Base-by-base conservation (phyloP, 2,329 filamentous ascomycete genomes). In the Fusarium annulatum region DNA sequence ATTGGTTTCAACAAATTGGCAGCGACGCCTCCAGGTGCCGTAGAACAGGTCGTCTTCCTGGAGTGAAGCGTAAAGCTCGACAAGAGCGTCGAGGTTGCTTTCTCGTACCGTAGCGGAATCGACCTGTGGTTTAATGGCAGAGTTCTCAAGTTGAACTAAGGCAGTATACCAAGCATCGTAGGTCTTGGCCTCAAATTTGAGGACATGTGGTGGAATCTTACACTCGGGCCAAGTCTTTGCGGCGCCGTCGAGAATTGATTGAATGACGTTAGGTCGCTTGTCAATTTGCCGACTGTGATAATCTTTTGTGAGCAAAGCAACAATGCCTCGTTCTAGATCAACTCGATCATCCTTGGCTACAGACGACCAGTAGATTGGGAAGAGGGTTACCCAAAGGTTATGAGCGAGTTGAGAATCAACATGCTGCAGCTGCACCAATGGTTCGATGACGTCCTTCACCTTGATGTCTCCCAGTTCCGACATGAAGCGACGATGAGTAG, bases 101-200 rank as follows among this genome's bases (percentile, higher is more conserved):
- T 99, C 97, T 38, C 95, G 89, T 26, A 97, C 93, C 49, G 90
- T 91, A 3, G 93, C 86, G 3, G 95, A 97, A 77, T 98, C 95
- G 45, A 95, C 90, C 61, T 95, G 89, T 0, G 96, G 95, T 58
- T 91, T 91, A 78, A 97, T 92, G 14, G 94, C 95, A 34, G 93
- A 91, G 65, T 97, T 94, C 81, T 99, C 96, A 71, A 99, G 90
- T 77, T 96, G 95, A 19, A 93, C 91, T 28, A 97, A 88, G 19
- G 94, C 94, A n/a, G 94, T 95, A 80, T 99, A 99, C 97, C 96
- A 99, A 2, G 93, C 94, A 82, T 98, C 95, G 80, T 97, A 99
- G 0, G 94, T 97, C 81, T 94, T 94, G 26, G 95, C 96, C 63
- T 97, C 89, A 77, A 95, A 98, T 80, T 99, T 99, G 84, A 99